phyloP scores from a whole-genome alignment of 768 basidiomycete genomes.

The Suillus alpinus region DNA sequence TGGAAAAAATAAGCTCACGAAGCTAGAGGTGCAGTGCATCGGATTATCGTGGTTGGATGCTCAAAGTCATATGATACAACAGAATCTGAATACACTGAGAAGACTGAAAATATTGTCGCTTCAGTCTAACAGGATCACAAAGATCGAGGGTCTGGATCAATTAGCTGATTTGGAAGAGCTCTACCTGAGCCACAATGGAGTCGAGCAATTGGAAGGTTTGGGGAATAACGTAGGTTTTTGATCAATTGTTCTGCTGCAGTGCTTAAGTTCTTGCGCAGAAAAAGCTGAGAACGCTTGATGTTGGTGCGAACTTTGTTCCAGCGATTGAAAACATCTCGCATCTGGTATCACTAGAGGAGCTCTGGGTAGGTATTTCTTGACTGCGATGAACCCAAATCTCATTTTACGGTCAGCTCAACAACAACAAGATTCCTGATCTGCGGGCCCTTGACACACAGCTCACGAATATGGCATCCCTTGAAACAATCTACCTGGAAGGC shows the following conservation, averaged over 20 bases:
- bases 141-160: conserved; percentile 76
- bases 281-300: conserved; percentile 82
- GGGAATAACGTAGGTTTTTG: conserved; percentile 68
- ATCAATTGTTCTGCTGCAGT: background rate
- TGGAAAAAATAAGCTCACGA: conserved; percentile 95
- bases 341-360: conserved; percentile 75
- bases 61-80: background rate
- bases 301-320: conserved; percentile 81
- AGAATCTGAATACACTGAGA: conserved; percentile 72
- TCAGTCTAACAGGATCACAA: conserved; percentile 91
- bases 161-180: conserved; percentile 80
- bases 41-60: background rate
- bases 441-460: conserved; percentile 67
- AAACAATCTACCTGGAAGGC: conserved; percentile 92
- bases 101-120: conserved; percentile 83
- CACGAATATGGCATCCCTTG: conserved; percentile 53
- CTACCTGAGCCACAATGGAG: conserved; percentile 92
- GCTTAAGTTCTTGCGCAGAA: conserved; percentile 27
- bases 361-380: conserved; percentile 68
- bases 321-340: conserved; percentile 82
- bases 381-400: background rate
- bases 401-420: conserved; percentile 62
- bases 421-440: conserved; percentile 79
- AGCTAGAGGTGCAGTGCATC: conserved; percentile 63
- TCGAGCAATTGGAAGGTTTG: conserved; percentile 80